Percentiles rank a stretch among this genome's conserved stretches.
These are phyloP conservation scores for Pichia sp. DNA, from an alignment of 1,139 yeast species.

Conservation along the genomic window DNA sequence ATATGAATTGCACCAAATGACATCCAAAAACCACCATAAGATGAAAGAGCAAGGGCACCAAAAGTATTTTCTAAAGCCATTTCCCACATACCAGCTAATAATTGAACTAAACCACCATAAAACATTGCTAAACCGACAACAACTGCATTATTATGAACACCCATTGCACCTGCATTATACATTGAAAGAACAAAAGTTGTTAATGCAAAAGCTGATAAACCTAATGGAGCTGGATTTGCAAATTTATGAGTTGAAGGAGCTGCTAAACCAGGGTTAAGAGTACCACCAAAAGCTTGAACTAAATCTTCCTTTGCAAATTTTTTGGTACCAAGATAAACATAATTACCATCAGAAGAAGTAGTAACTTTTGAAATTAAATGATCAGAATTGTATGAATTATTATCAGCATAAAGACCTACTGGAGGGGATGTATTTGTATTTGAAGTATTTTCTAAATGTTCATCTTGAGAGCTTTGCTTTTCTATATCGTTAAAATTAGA, in stretches of 20 bases:
- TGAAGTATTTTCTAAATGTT: constrained; percentile 18
- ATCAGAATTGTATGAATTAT: constrained; percentile 7
- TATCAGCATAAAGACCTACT: constrained; percentile 15
- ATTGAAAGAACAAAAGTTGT: constrained; percentile 78
- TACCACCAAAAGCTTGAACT: constrained; percentile 69
- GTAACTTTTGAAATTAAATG: constrained; percentile 18
- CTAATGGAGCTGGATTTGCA: constrained; percentile 87
- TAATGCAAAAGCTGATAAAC: constrained; percentile 76
- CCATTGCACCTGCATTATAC: constrained; percentile 57
- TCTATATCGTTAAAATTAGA: constrained; percentile 23
- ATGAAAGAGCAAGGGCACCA: constrained; percentile 80
- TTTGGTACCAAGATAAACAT: constrained; percentile 66
- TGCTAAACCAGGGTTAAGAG: constrained; percentile 54
- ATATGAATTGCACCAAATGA: constrained; percentile 65
- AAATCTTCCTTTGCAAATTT: constrained; percentile 59
- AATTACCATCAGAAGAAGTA: constrained; percentile 39
- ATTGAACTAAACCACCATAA: constrained; percentile 80
- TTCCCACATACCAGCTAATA: constrained; percentile 72
- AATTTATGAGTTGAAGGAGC: constrained; percentile 65
- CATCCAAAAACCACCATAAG: constrained; percentile 90
- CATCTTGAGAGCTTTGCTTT: constrained; percentile 24
- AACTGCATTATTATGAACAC: constrained; percentile 44
- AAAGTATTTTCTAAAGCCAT: constrained; percentile 75
- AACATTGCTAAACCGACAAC: constrained; percentile 74
- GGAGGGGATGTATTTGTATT: constrained; percentile 11